A percentile compares a stretch with the other conserved stretches of the same genome.
Conservation (phyloP, 345 rosid species). For the Barbarea vulgaris region DNA sequence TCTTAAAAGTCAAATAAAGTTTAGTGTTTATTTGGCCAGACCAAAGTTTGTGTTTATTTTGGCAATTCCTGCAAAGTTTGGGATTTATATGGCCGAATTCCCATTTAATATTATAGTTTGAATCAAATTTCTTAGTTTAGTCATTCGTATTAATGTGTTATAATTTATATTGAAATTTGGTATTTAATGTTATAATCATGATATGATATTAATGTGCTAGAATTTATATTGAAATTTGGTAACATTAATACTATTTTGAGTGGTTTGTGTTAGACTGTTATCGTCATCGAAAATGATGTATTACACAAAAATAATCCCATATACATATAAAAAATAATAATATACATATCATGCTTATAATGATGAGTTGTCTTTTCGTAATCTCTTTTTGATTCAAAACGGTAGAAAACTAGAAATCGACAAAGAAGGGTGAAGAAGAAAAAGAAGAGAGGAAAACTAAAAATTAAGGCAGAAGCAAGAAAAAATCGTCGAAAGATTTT, state of each 20-base stretch:
- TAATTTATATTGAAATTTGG: too few species aligned
- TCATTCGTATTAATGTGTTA: not conserved
- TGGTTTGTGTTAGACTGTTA: not conserved
- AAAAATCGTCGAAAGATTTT: conserved; percentile 20
- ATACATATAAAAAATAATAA: not conserved
- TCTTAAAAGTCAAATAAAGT: too few species aligned
- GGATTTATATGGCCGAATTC: too few species aligned
- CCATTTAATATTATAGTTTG: not conserved
- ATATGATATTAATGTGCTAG: not conserved
- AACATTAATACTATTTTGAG: not conserved
- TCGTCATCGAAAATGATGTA: not conserved
- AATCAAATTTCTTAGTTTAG: not conserved
- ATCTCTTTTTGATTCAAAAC: conserved; percentile 34
- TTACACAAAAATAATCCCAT: not conserved
- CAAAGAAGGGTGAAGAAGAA: conserved; percentile 2
- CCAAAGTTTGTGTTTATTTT: too few species aligned
- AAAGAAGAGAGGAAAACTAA: conserved; percentile 2
- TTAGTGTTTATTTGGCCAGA: too few species aligned
- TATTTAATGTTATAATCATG: too few species aligned
- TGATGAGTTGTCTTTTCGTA: conserved; percentile 34
- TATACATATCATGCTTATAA: conserved; percentile 24
- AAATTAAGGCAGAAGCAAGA: conserved; percentile 1
- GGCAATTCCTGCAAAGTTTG: too few species aligned
- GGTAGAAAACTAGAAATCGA: conserved; percentile 35
- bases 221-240: not conserved